phyloP scores from a whole-genome alignment of 2,329 filamentous ascomycete species.

The Aspergillus sp. region DNA sequence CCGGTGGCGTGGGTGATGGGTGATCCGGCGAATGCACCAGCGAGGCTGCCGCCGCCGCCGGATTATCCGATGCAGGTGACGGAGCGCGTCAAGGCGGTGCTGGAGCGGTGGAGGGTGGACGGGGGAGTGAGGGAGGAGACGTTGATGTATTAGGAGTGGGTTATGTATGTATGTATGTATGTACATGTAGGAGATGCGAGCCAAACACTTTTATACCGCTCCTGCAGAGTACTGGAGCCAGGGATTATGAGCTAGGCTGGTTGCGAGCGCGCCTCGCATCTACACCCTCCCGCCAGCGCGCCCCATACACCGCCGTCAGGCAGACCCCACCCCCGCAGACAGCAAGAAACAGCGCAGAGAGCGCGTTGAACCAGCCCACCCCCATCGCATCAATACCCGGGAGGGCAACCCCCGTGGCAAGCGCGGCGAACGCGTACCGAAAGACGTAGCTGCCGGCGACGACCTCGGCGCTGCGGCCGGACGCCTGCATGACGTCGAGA shows the following conservation, averaged over 20 bases:
- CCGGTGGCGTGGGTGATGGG: conserved; percentile 15
- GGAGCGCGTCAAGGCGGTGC: conserved; percentile 9
- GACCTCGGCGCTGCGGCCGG: conserved; percentile 65
- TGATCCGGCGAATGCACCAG: conserved; percentile 12
- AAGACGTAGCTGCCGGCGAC: conserved; percentile 78
- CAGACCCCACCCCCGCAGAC: conserved; percentile 46
- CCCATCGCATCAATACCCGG: conserved; percentile 73
- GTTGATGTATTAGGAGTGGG: conserved; percentile 13
- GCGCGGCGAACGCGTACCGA: conserved; percentile 71
- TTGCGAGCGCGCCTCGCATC: conserved; percentile 47
- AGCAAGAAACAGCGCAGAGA: conserved; percentile 62
- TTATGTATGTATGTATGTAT: neutral
- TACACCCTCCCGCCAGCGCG: conserved; percentile 53
- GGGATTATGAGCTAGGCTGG: too few relatives aligned
- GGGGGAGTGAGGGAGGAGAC: conserved; percentile 10
- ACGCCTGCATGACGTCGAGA: conserved; percentile 72
- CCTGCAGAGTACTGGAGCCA: too few relatives aligned
- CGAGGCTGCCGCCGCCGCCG: conserved; percentile 3
- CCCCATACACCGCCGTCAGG: conserved; percentile 52
- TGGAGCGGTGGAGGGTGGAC: conserved; percentile 7
- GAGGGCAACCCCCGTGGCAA: conserved; percentile 68
- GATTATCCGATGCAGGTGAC: conserved; percentile 9
- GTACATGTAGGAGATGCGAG: neutral
- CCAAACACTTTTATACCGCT: conserved; percentile 9
- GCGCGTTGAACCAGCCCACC: conserved; percentile 78